Conservation (phyloP, 768 basidiomycete species). For the Antrodiella citrinella region DNA sequence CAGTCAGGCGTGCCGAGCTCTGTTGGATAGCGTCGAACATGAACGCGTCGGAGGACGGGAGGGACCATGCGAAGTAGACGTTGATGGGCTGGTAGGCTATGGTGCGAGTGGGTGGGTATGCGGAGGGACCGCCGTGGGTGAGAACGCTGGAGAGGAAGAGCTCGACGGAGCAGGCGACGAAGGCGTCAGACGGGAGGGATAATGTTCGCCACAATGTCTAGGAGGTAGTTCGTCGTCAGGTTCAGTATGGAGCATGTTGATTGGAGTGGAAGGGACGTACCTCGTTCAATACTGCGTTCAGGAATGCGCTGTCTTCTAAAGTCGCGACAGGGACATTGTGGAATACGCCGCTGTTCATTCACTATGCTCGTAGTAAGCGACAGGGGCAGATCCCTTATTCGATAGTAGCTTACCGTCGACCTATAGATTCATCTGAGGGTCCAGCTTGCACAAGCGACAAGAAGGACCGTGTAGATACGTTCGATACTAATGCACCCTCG, state of each 20-base stretch:
- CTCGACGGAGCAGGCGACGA: conserved; percentile 40
- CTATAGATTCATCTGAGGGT: conserved; percentile 27
- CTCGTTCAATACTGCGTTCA: conserved; percentile 38
- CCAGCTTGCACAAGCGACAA: conserved; percentile 30
- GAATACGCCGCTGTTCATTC: conserved; percentile 18
- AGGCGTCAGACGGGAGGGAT: conserved; percentile 29
- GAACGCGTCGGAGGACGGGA: conserved; percentile 28
- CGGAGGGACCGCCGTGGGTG: conserved; percentile 28
- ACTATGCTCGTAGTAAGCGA: conserved; percentile 12
- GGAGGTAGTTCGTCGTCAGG: neutral
- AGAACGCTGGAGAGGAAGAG: conserved; percentile 38
- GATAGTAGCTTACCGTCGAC: conserved; percentile 18
- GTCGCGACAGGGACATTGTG: conserved; percentile 37
- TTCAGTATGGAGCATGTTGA: neutral
- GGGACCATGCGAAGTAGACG: conserved; percentile 35
- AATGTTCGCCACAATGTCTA: conserved; percentile 40
- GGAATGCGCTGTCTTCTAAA: conserved; percentile 26
- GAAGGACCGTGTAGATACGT: conserved; percentile 35
- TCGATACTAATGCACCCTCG: conserved; percentile 31
- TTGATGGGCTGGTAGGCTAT: conserved; percentile 36
- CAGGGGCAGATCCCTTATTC: neutral
- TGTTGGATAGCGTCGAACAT: conserved; percentile 33
- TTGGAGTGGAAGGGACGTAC: conserved; percentile 17
- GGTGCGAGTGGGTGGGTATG: conserved; percentile 39
- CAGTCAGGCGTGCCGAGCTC: conserved; percentile 32